Evolutionary conservation across 805 yeast genomes (phyloP).

Genomic region (Aciculoconidium aculeatum): DNA sequence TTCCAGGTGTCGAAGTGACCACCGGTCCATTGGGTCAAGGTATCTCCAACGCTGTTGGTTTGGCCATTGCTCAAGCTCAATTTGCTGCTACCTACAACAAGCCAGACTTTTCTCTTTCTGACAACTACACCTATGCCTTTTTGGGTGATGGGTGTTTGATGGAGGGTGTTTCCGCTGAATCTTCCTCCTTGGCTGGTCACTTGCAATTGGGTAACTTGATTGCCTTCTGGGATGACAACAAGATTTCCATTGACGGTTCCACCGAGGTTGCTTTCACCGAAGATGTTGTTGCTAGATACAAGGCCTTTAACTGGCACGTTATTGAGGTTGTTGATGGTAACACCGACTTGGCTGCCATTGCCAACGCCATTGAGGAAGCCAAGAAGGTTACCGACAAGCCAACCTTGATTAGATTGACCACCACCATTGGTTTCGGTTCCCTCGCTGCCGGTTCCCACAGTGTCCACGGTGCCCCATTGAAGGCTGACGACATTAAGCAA

Average conservation of each 20-base stretch:
- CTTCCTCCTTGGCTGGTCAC: conserved; percentile 94
- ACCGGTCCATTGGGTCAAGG: conserved; percentile 99
- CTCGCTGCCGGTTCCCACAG: conserved; percentile 75
- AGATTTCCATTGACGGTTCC: conserved; percentile 93
- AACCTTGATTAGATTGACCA: conserved; percentile 78
- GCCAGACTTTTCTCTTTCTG: conserved; percentile 68
- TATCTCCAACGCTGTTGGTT: conserved; percentile 91
- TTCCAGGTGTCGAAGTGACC: conserved; percentile 93
- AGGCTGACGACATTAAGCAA: conserved; percentile 86
- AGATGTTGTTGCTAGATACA: conserved; percentile 77
- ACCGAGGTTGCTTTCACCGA: conserved; percentile 89
- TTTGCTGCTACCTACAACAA: conserved; percentile 91
- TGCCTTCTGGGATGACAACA: conserved; percentile 94
- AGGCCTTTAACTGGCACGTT: conserved; percentile 93
- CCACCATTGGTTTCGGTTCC: conserved; percentile 95
- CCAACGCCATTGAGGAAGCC: conserved; percentile 74
- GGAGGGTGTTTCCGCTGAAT: conserved; percentile 97
- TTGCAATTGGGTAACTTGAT: conserved; percentile 88
- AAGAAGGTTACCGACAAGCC: conserved; percentile 78
- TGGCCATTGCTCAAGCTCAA: conserved; percentile 91
- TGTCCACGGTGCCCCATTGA: conserved; percentile 96
- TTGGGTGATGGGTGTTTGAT: conserved; percentile 97
- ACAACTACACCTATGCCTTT: conserved; percentile 71
- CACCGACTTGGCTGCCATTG: conserved; percentile 65
- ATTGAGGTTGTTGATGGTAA: conserved; percentile 75